A percentile compares a stretch with the other conserved stretches of the same genome.
These are phyloP conservation scores for Pseudopithomyces maydicus DNA, from an alignment of 2,329 filamentous ascomycete species.

Conservation along the genomic window DNA sequence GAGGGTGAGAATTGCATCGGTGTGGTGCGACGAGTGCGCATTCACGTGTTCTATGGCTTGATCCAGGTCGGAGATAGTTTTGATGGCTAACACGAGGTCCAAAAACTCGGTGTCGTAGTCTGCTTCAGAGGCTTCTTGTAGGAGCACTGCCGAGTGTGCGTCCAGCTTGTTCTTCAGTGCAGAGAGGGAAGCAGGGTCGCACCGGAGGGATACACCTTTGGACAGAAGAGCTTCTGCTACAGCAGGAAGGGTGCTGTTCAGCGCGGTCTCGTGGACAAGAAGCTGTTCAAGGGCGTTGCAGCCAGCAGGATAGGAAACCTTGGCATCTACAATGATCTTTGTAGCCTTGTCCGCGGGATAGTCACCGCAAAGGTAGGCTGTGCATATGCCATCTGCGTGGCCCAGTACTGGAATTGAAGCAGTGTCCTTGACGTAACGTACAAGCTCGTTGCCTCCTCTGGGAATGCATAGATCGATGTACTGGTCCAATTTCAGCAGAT, in stretches of 20 bases:
- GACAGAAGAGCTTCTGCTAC: slow-evolving; percentile 75
- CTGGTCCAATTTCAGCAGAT: slow-evolving; percentile 82
- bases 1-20: slow-evolving; percentile 84
- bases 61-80: slow-evolving; percentile 68
- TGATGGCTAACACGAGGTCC: slow-evolving; percentile 81
- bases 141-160: slow-evolving; percentile 45
- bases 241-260: slow-evolving; percentile 69
- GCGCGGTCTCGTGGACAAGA: slow-evolving; percentile 75
- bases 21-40: slow-evolving; percentile 88
- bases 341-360: slow-evolving; percentile 74
- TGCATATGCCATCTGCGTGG: slow-evolving; percentile 92
- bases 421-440: slow-evolving; percentile 84
- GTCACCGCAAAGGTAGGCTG: slow-evolving; percentile 80
- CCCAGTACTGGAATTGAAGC: slow-evolving; percentile 96
- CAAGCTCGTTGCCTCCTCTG: slow-evolving; percentile 86
- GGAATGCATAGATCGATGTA: slow-evolving; percentile 96
- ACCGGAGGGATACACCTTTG: slow-evolving; percentile 81
- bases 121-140: slow-evolving; percentile 68
- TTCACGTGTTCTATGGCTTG: slow-evolving; percentile 90
- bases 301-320: slow-evolving; percentile 91
- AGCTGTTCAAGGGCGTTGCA: slow-evolving; percentile 96
- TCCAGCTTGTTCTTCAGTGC: slow-evolving; percentile 60
- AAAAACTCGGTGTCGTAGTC: slow-evolving; percentile 93
- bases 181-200: slow-evolving; percentile 71
- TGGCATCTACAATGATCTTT: slow-evolving; percentile 84